phyloP scores from a whole-genome alignment of 1,284 basidiomycete genomes.

The Phlebopus sp. region DNA sequence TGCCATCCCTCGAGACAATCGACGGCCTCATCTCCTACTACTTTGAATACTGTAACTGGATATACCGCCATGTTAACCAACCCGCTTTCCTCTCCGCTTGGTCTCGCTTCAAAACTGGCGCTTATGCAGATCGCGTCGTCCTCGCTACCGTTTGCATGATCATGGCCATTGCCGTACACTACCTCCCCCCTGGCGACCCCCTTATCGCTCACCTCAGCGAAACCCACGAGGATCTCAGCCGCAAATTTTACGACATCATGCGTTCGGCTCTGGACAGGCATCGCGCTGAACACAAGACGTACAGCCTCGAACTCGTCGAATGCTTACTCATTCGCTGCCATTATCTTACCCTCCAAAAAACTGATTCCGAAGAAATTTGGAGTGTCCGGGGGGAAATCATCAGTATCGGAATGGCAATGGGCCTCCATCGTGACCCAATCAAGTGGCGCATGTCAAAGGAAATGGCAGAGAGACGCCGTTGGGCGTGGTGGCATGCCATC shows the following conservation, averaged over 20 bases:
- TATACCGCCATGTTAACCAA: constrained; percentile 73
- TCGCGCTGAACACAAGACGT: constrained; percentile 55
- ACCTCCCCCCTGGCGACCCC: constrained; percentile 62
- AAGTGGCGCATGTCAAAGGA: constrained; percentile 66
- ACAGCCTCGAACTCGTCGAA: constrained; percentile 74
- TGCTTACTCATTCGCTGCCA: constrained; percentile 64
- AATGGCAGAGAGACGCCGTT: constrained; percentile 69
- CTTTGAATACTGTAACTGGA: constrained; percentile 83
- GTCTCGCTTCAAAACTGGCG: constrained; percentile 67
- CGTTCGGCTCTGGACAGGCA: constrained; percentile 63
- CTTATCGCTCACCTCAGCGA: constrained; percentile 50
- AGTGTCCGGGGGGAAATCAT: constrained; percentile 66
- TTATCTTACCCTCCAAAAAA: constrained; percentile 68
- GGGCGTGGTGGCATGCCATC: constrained; percentile 86
- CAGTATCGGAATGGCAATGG: constrained; percentile 73
- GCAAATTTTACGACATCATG: constrained; percentile 66
- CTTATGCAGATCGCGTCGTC: constrained; percentile 61
- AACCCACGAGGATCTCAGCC: constrained; percentile 53
- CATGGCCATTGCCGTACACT: constrained; percentile 68
- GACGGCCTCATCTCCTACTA: constrained; percentile 72
- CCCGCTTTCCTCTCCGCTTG: constrained; percentile 58
- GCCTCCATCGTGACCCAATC: constrained; percentile 75
- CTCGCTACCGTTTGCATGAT: constrained; percentile 69
- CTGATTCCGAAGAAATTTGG: constrained; percentile 78
- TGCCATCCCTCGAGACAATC: constrained; percentile 63